Base-by-base conservation (phyloP, 1,139 yeast species). In the Debaryomyces sp. region DNA sequence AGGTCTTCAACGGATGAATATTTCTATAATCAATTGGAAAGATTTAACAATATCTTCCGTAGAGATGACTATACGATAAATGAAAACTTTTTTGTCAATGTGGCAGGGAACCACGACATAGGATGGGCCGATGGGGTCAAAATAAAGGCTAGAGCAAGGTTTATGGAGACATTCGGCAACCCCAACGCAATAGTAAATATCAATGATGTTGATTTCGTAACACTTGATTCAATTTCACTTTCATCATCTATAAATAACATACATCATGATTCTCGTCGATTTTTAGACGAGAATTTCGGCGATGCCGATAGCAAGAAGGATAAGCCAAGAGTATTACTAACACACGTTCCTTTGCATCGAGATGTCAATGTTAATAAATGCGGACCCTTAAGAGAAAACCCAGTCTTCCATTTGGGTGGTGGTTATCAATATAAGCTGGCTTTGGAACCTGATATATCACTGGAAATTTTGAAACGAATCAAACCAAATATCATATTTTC, bases 21-120 rank as follows among this genome's bases (percentile, higher is more conserved):
- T 59, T 81, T 71, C 55, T 50, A 58, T 6, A 50, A 55, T 2
- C 77, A 80, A 55, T 61, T 65, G 33, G 43, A 50, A 4, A 63
- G 85, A 37, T 81, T 81, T 59, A 57, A 67, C 17, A 55, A 54
- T 6, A 69, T 81, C 3, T 81, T 80, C 56, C 51, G 48, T 2
- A 48, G 48, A 34, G 53, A 44, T 33, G 59, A 59, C 13, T 64
- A 70, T 47, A 51, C 51, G 9, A 57, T 66, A 7, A 68, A 63
- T 18, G 49, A 53, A 32, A 68, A 64, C 47, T 62, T 62, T 58
- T 67, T 70, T 48, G 54, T 63, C 8, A 72, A 75, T 48, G 63
- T 78, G 1, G 80, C 84, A 0, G 86, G 86, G 2, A 81, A 81
- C 56, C 85, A 81, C 57, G 86, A 81, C 61, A 73, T 81, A 35